Conservation (phyloP, 805 yeast genomes). For the Deakozyma indianensis region DNA sequence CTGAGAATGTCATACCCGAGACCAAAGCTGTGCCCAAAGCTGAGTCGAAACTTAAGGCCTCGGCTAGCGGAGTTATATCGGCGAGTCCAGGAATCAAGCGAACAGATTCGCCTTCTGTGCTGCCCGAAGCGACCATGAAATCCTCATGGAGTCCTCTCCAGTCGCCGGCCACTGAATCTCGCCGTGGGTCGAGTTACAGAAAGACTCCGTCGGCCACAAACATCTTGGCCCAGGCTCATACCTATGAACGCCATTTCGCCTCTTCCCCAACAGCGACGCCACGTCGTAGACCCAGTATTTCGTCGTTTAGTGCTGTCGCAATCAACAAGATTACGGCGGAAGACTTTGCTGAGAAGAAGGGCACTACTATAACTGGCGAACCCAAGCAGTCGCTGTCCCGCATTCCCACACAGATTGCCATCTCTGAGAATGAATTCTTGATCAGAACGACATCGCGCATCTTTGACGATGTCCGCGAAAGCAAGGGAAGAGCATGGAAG, state of each 20-base stretch:
- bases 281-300: background rate
- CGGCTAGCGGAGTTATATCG: background rate
- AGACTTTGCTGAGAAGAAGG: background rate
- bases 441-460: slow-evolving; percentile 1
- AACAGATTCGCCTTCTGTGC: background rate
- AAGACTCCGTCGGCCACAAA: background rate
- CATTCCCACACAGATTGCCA: background rate
- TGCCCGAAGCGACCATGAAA: background rate
- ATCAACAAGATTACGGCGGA: background rate
- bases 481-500: background rate
- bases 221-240: background rate
- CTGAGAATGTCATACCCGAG: background rate
- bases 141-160: slow-evolving; percentile 1
- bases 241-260: background rate
- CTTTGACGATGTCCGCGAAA: background rate
- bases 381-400: slow-evolving; percentile 1
- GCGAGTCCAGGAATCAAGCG: background rate
- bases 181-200: background rate
- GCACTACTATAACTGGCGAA: background rate
- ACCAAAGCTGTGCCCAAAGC: background rate
- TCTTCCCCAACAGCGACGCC: background rate
- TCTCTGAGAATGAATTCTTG: background rate
- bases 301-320: background rate
- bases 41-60: too few species aligned
- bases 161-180: background rate